phyloP scores from a whole-genome alignment of 192 early-diverging fungal species.

The Phlyctochytrium arcticum region DNA sequence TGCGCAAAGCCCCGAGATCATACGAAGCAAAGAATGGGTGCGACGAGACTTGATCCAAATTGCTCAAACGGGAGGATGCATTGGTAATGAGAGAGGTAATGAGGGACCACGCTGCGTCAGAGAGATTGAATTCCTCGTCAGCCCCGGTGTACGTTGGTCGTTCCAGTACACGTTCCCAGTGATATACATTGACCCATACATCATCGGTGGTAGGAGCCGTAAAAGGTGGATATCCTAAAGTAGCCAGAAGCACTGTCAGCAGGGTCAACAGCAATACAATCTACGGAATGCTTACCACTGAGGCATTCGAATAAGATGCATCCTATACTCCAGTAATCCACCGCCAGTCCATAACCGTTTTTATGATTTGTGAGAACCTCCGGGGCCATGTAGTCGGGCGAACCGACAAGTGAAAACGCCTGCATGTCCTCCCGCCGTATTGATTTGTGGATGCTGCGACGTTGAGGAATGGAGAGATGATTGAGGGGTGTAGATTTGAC shows the following conservation, averaged over 20 bases:
- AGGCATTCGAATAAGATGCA: constrained; percentile 78
- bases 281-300: constrained; percentile 37
- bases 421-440: constrained; percentile 38
- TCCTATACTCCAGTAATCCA: constrained; percentile 75
- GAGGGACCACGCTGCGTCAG: constrained; percentile 73
- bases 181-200: constrained; percentile 83
- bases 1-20: constrained; percentile 25
- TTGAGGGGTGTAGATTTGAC: constrained; percentile 33
- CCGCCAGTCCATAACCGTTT: constrained; percentile 60
- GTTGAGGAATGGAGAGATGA: constrained; percentile 24
- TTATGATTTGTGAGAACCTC: constrained; percentile 61
- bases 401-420: constrained; percentile 81
- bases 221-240: constrained; percentile 67
- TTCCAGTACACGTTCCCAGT: constrained; percentile 72
- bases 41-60: constrained; percentile 4
- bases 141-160: constrained; percentile 72
- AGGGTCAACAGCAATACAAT: constrained; percentile 12
- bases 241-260: neutral
- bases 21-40: constrained; percentile 43
- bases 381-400: constrained; percentile 92
- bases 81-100: constrained; percentile 46
- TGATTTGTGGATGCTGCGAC: constrained; percentile 39
- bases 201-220: constrained; percentile 62
- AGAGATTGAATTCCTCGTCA: constrained; percentile 75
- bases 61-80: constrained; percentile 18